phyloP scores from a whole-genome alignment of 2,329 filamentous ascomycete species.

The Colletotrichum theobromicola region DNA sequence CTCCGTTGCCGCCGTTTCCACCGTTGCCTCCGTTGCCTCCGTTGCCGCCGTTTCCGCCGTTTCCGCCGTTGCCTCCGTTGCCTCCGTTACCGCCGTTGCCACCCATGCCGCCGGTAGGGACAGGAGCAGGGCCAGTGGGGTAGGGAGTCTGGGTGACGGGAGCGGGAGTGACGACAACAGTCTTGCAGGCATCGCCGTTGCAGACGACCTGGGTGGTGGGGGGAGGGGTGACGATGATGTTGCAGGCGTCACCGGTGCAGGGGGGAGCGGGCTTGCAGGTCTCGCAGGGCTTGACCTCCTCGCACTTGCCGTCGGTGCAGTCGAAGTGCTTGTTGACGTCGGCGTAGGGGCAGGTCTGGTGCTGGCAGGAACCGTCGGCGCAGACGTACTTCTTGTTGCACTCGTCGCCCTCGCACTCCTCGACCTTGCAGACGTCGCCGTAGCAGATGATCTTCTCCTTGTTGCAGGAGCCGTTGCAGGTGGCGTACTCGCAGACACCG shows the following conservation, averaged over 20 bases:
- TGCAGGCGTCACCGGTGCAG: slow-evolving; percentile 36
- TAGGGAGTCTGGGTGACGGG: neutral
- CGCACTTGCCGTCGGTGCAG: slow-evolving; percentile 37
- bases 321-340: slow-evolving; percentile 34
- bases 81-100: neutral
- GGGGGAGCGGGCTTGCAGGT: slow-evolving; percentile 31
- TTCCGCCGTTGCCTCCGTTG: neutral
- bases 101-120: neutral
- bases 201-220: slow-evolving; percentile 30
- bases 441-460: slow-evolving; percentile 16
- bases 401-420: slow-evolving; percentile 33
- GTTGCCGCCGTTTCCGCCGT: neutral
- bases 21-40: neutral
- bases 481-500: neutral
- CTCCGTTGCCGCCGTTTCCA: neutral
- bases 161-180: slow-evolving; percentile 12
- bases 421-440: slow-evolving; percentile 27
- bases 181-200: slow-evolving; percentile 29
- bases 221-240: slow-evolving; percentile 27
- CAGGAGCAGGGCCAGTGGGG: neutral
- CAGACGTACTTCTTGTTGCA: slow-evolving; percentile 31
- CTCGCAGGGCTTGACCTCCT: slow-evolving; percentile 29
- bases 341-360: slow-evolving; percentile 25
- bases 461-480: slow-evolving; percentile 9
- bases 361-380: slow-evolving; percentile 30